These are phyloP conservation scores for Caryopteris hybrid DNA, from an alignment of 305 asterid species.

Conservation along the genomic window DNA sequence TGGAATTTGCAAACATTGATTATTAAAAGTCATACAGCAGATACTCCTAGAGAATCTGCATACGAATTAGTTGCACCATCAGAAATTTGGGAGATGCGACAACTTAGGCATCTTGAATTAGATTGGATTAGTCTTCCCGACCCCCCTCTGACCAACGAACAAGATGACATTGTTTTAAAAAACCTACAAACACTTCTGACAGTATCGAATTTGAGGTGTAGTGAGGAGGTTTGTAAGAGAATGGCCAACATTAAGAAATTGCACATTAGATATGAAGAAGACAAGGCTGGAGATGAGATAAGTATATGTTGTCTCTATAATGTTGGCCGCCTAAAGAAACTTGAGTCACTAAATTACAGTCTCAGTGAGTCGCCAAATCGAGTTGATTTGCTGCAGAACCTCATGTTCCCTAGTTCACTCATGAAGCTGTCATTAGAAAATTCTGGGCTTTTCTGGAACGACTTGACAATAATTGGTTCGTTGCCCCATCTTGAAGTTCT, in stretches of 20 bases:
- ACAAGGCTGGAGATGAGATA: background rate
- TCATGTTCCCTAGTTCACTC: background rate
- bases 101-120: conserved; percentile 10
- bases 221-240: conserved; percentile 4
- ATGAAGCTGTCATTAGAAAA: background rate
- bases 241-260: conserved; percentile 10
- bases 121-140: background rate
- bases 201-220: background rate
- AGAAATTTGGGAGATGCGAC: conserved; percentile 15
- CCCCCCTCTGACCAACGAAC: background rate
- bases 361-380: too few species aligned
- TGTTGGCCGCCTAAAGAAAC: background rate
- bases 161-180: background rate
- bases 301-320: background rate
- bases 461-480: background rate
- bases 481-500: conserved; percentile 9
- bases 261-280: background rate
- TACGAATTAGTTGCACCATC: background rate
- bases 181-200: background rate
- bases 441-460: background rate
- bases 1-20: conserved; percentile 16
- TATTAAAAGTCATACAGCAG: background rate
- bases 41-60: background rate
- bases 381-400: background rate
- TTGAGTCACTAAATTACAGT: background rate